Percentiles rank a stretch among this genome's conserved stretches.
phyloP scores from a whole-genome alignment of 495 filamentous ascomycete genomes.

The Annulohypoxylon stygium region DNA sequence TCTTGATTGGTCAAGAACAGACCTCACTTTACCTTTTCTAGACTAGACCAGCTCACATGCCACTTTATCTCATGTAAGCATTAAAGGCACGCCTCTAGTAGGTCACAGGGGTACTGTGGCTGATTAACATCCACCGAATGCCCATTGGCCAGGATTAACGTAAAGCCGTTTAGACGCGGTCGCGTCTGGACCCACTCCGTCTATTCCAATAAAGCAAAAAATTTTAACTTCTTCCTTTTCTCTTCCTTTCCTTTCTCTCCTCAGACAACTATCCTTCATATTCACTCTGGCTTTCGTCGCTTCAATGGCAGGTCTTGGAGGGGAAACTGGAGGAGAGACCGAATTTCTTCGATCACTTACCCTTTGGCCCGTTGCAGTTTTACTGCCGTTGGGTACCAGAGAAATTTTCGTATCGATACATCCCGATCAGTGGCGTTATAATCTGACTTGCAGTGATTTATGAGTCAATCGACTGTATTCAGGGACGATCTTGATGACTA shows the following conservation, averaged over 20 bases:
- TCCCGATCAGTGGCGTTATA: background rate
- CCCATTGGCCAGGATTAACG: conserved; percentile 22
- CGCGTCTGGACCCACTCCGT: conserved; percentile 18
- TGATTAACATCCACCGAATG: background rate
- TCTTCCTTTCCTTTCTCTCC: conserved; percentile 65
- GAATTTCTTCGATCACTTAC: conserved; percentile 63
- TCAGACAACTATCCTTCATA: conserved; percentile 78
- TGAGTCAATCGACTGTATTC: background rate
- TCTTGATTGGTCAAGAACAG: conserved; percentile 26
- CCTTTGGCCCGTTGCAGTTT: conserved; percentile 58
- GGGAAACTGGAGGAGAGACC: conserved; percentile 82
- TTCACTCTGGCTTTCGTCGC: conserved; percentile 80
- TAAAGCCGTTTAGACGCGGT: conserved; percentile 25
- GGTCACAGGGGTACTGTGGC: conserved; percentile 13
- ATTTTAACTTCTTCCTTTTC: conserved; percentile 30
- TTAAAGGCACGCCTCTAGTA: conserved; percentile 8
- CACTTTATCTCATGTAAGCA: conserved; percentile 22
- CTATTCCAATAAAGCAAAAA: conserved; percentile 26
- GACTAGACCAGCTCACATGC: conserved; percentile 17
- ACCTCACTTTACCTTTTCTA: conserved; percentile 10
- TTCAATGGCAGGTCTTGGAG: conserved; percentile 73
- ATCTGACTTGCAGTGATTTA: background rate
- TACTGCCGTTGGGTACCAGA: conserved; percentile 57
- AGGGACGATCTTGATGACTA: background rate
- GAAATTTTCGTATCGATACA: conserved; percentile 64